phyloP scores from a whole-genome alignment of 768 basidiomycete genomes.

The Amanita rubescens region DNA sequence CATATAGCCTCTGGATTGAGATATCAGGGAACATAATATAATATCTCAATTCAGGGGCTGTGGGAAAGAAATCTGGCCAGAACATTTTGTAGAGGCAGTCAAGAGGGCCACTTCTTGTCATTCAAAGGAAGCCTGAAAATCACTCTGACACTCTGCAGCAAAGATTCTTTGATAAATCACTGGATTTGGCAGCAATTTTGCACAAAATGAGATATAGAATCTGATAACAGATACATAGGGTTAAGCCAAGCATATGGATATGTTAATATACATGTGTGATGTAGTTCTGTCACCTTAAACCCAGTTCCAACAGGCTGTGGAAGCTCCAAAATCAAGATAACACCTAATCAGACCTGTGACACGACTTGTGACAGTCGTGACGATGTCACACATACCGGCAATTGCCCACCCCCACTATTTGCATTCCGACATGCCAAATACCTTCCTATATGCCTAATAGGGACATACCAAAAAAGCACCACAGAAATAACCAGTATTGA shows the following conservation, averaged over 20 bases:
- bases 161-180: neutral
- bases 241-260: neutral
- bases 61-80: no score
- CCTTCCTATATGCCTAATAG: no score
- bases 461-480: no score
- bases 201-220: neutral
- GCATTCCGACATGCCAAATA: no score
- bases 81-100: no score
- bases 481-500: no score
- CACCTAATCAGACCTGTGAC: neutral
- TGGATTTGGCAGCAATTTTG: neutral
- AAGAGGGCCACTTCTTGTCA: neutral
- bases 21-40: no score
- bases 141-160: neutral
- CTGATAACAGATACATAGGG: neutral
- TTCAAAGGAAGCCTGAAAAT: neutral
- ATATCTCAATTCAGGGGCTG: no score
- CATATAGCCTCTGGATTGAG: no score
- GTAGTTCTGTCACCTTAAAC: neutral
- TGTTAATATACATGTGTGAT: neutral
- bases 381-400: neutral
- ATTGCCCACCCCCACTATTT: no score
- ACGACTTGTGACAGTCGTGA: neutral
- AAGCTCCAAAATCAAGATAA: neutral
- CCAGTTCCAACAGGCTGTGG: neutral